Evolutionary conservation across 2,329 filamentous ascomycete species (phyloP).

Genomic region (Pseudocercospora crystallina): DNA sequence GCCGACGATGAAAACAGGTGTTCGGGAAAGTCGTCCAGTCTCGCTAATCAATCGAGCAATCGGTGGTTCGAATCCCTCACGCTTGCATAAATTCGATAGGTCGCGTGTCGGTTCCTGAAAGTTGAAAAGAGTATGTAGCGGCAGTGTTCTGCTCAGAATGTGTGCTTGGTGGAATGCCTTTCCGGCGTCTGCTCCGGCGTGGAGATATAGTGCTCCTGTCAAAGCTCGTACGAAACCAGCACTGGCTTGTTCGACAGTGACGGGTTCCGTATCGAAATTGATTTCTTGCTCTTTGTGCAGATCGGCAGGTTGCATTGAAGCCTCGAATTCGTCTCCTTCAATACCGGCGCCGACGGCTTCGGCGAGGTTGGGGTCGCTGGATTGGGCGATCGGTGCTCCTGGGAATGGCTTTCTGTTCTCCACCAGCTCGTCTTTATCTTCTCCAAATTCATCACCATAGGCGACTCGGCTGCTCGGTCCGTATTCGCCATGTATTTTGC

Average conservation of each 20-base stretch:
- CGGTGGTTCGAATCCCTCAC: conserved; percentile 85
- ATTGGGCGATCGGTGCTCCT: conserved; percentile 19
- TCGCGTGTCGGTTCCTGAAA: conserved; percentile 85
- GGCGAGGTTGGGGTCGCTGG: background rate
- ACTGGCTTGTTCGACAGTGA: conserved; percentile 60
- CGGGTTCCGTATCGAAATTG: conserved; percentile 28
- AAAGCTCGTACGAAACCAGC: conserved; percentile 79
- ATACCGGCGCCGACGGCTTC: conserved; percentile 5
- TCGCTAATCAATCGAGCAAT: conserved; percentile 86
- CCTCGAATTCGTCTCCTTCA: conserved; percentile 1
- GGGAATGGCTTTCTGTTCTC: conserved; percentile 26
- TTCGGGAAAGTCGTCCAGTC: conserved; percentile 79
- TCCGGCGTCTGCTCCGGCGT: conserved; percentile 74
- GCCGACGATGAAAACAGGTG: conserved; percentile 89
- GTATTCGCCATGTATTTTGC: conserved; percentile 36
- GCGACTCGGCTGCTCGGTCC: conserved; percentile 70
- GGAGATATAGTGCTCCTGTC: conserved; percentile 80
- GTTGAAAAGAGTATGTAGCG: conserved; percentile 71
- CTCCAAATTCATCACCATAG: conserved; percentile 82
- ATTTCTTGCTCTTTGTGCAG: conserved; percentile 1
- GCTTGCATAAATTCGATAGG: conserved; percentile 75
- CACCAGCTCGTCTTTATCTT: conserved; percentile 43
- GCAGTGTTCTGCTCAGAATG: conserved; percentile 57
- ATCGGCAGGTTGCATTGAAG: background rate
- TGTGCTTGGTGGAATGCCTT: conserved; percentile 83